Evolutionary conservation across 306 rosid species (phyloP).

Genomic region (Dalbergia cochinchinensis): DNA sequence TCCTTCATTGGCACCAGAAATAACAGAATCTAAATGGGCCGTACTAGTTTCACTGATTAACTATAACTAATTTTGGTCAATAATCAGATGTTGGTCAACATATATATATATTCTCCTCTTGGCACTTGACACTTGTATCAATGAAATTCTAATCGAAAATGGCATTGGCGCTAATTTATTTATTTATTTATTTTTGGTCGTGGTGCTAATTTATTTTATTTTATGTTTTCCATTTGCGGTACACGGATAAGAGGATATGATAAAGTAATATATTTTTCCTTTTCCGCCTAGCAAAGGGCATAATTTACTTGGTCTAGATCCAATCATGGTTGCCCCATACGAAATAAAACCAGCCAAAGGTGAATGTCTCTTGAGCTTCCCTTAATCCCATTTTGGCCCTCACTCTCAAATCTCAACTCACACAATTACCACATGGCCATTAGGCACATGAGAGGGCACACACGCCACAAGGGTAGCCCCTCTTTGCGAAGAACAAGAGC

Average conservation of each 20-base stretch:
- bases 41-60: background rate
- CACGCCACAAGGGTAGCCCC: background rate
- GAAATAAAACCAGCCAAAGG: background rate
- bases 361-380: conserved; percentile 21
- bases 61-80: background rate
- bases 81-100: background rate
- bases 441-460: conserved; percentile 26
- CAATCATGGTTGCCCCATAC: background rate
- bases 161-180: background rate
- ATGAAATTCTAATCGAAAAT: background rate
- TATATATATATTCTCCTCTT: background rate
- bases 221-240: background rate
- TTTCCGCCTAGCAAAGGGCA: background rate
- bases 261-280: background rate
- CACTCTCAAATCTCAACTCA: background rate
- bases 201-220: background rate
- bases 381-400: conserved; percentile 11
- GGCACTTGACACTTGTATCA: background rate
- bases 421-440: conserved; percentile 17
- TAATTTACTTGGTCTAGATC: background rate
- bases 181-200: no score
- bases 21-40: background rate
- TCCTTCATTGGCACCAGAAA: no score
- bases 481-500: background rate
- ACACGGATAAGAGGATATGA: background rate